Conservation (phyloP, 2,329 filamentous ascomycete genomes). For the Epichloe amarillans region DNA sequence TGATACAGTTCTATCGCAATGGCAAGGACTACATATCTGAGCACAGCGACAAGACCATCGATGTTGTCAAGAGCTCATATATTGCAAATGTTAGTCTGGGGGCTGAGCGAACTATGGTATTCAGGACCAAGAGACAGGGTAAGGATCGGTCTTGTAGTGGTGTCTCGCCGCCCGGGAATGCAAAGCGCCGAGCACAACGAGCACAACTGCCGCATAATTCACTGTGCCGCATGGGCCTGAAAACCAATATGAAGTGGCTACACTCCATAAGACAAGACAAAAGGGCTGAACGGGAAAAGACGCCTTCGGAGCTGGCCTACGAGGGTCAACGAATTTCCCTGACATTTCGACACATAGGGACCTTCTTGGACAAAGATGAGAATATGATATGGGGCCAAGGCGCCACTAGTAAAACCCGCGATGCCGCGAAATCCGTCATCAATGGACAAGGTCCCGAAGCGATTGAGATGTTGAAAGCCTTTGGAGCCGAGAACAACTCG, state of each 20-base stretch:
- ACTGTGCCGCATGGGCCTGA: slow-evolving; percentile 66
- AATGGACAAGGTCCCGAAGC: slow-evolving; percentile 57
- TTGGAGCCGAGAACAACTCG: slow-evolving; percentile 72
- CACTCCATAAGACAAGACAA: slow-evolving; percentile 90
- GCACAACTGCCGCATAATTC: slow-evolving; percentile 77
- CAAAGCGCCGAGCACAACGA: slow-evolving; percentile 47
- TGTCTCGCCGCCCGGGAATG: slow-evolving; percentile 7
- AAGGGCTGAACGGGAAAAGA: slow-evolving; percentile 53
- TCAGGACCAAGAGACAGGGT: slow-evolving; percentile 62
- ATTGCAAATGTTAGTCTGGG: slow-evolving; percentile 94
- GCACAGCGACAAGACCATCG: slow-evolving; percentile 92
- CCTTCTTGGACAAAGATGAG: slow-evolving; percentile 57
- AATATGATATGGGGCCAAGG: slow-evolving; percentile 83
- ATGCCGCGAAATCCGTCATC: slow-evolving; percentile 47
- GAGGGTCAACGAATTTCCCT: slow-evolving; percentile 73
- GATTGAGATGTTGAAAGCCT: slow-evolving; percentile 59
- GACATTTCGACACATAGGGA: slow-evolving; percentile 82
- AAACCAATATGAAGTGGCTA: slow-evolving; percentile 76
- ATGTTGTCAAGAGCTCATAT: slow-evolving; percentile 66
- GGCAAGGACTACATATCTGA: slow-evolving; percentile 89
- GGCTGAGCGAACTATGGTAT: slow-evolving; percentile 76
- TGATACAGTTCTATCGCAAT: slow-evolving; percentile 87
- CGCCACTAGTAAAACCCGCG: slow-evolving; percentile 53
- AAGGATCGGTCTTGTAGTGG: slow-evolving; percentile 18
- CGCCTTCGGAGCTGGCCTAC: slow-evolving; percentile 55